These are phyloP conservation scores for Colletotrichum camelliae DNA, from an alignment of 2,329 filamentous ascomycete species.

Conservation along the genomic window DNA sequence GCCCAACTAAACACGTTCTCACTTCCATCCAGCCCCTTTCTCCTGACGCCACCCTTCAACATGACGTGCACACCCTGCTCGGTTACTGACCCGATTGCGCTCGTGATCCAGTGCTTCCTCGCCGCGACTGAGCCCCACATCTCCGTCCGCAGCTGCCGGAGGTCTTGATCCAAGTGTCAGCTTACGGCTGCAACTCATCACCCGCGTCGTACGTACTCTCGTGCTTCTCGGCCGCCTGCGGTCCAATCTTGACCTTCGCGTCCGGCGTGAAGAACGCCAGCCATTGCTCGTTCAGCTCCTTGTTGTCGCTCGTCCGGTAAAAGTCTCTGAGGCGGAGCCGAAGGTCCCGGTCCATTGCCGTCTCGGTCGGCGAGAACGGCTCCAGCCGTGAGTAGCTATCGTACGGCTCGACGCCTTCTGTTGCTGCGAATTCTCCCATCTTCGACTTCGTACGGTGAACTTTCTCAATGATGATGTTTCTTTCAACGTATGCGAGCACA, in stretches of 20 bases:
- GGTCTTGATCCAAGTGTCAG: constrained; percentile 2
- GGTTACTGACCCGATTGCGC: constrained; percentile 8
- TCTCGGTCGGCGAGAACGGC: constrained; percentile 13
- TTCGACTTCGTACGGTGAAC: background rate
- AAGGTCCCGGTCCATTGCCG: constrained; percentile 19
- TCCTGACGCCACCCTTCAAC: constrained; percentile 13
- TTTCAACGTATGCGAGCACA: background rate
- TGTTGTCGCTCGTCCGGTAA: constrained; percentile 19
- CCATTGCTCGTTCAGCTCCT: constrained; percentile 10
- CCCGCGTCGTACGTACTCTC: background rate
- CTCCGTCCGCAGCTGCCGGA: constrained; percentile 10
- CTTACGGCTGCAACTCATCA: background rate
- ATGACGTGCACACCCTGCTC: constrained; percentile 17
- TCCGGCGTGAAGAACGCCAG: constrained; percentile 12
- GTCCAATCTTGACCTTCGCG: constrained; percentile 12
- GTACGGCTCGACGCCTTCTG: constrained; percentile 12
- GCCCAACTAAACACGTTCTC: constrained; percentile 16
- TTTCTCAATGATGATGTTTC: background rate
- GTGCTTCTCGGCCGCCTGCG: background rate
- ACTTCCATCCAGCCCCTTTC: constrained; percentile 7
- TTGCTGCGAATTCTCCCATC: constrained; percentile 4
- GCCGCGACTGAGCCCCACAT: constrained; percentile 17
- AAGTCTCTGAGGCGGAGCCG: constrained; percentile 21
- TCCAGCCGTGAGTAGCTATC: constrained; percentile 19
- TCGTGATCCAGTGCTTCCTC: constrained; percentile 21